These are phyloP conservation scores for Osmanthus fragrans DNA, from an alignment of 257 asterid species.

Conservation along the genomic window DNA sequence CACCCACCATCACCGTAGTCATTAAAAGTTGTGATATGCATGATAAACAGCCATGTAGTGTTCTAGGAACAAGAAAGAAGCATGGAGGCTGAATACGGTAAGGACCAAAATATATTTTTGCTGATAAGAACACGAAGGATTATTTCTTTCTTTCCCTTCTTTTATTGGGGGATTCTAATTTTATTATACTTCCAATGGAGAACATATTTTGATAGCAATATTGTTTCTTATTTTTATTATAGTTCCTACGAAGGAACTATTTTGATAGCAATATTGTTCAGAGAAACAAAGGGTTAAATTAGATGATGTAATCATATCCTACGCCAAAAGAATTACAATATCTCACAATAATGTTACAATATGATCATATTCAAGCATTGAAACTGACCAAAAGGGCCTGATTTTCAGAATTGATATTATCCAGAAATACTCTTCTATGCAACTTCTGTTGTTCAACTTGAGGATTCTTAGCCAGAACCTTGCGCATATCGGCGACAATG, in stretches of 20 bases:
- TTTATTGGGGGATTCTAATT: background rate
- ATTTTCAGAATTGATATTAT: slow-evolving; percentile 75
- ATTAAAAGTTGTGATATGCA: background rate
- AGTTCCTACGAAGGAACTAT: background rate
- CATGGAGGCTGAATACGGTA: background rate
- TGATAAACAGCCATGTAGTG: background rate
- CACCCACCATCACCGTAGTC: background rate
- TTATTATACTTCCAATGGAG: background rate
- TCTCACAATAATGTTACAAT: background rate
- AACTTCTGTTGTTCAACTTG: slow-evolving; percentile 94
- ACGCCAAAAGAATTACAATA: background rate
- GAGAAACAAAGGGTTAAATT: background rate
- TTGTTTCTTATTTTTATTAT: background rate
- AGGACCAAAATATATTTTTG: background rate
- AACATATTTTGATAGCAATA: background rate
- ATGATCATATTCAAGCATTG: slow-evolving; percentile 26
- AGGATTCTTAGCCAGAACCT: slow-evolving; percentile 88
- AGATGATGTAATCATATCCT: background rate
- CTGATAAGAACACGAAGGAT: background rate
- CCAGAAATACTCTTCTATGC: slow-evolving; percentile 90
- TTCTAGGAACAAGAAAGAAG: background rate
- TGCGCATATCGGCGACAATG: slow-evolving; percentile 97
- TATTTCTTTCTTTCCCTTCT: background rate
- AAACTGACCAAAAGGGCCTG: slow-evolving; percentile 85
- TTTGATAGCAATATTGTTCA: background rate